Evolutionary conservation across 2,329 filamentous ascomycete species (phyloP).

Genomic region (Diaporthe batatas): DNA sequence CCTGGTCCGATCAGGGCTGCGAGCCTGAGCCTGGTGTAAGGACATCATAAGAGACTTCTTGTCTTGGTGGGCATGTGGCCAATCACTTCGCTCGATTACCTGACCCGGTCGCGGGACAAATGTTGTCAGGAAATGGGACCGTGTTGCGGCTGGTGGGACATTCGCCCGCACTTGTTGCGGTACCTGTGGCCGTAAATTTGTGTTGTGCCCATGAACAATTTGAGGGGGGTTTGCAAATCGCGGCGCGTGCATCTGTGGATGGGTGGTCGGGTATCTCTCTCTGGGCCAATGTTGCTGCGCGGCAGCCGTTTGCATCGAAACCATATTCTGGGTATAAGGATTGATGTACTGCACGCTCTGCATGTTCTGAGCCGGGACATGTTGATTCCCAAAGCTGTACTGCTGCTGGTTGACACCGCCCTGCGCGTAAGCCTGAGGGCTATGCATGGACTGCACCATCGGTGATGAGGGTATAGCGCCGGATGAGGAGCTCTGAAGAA

Average conservation of each 20-base stretch:
- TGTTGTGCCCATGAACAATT: neutral
- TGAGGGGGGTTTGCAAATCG: neutral
- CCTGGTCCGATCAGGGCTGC: slow-evolving; percentile 62
- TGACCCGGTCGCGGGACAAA: slow-evolving; percentile 46
- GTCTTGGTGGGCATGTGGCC: slow-evolving; percentile 58
- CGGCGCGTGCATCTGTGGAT: neutral
- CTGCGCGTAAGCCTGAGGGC: slow-evolving; percentile 21
- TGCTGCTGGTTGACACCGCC: slow-evolving; percentile 11
- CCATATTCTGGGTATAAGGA: slow-evolving; percentile 5
- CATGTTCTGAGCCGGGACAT: slow-evolving; percentile 3
- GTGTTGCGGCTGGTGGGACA: neutral
- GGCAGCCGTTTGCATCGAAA: slow-evolving; percentile 2
- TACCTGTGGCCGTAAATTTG: neutral
- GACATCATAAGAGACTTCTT: slow-evolving; percentile 57
- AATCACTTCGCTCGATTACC: slow-evolving; percentile 51
- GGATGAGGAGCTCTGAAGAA: slow-evolving; percentile 18
- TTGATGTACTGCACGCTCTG: slow-evolving; percentile 15
- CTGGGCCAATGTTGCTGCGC: slow-evolving; percentile 17
- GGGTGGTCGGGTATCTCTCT: neutral
- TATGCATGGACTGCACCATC: slow-evolving; percentile 26
- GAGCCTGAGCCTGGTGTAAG: slow-evolving; percentile 61
- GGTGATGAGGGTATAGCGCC: neutral
- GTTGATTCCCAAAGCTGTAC: slow-evolving; percentile 2
- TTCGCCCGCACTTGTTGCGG: slow-evolving; percentile 24
- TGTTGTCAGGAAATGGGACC: slow-evolving; percentile 9